Evolutionary conservation across 164 flowering plant genomes (phyloP).

Genomic region (Vitis labrusca): DNA sequence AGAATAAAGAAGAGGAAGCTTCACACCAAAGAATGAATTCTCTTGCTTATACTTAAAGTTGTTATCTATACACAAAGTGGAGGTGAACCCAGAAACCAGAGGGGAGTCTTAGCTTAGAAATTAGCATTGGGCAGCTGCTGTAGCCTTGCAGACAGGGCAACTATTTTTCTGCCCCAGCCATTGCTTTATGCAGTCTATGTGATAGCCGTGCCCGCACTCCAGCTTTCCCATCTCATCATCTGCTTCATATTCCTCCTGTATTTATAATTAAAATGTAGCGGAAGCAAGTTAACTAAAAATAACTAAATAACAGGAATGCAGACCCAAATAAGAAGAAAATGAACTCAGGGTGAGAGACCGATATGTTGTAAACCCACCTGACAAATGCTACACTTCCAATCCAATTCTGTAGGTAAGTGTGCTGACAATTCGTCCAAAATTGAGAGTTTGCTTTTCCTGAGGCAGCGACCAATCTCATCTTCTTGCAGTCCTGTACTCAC

Average conservation of each 20-base stretch:
- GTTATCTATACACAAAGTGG: constrained; percentile 24
- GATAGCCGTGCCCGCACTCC: constrained; percentile 46
- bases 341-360: no score
- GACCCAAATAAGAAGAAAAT: neutral
- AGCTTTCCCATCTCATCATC: constrained; percentile 44
- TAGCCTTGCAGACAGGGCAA: constrained; percentile 49
- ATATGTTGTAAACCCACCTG: constrained; percentile 25
- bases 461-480: constrained; percentile 34
- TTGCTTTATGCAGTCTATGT: constrained; percentile 41
- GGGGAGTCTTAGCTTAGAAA: no score
- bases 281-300: neutral
- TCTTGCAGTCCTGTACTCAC: constrained; percentile 47
- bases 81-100: neutral
- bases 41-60: constrained; percentile 8
- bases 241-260: constrained; percentile 47
- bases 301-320: neutral
- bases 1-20: constrained; percentile 5
- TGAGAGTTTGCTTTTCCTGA: constrained; percentile 27
- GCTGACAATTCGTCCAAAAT: constrained; percentile 8
- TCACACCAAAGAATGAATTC: constrained; percentile 25
- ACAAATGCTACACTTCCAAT: constrained; percentile 50
- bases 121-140: constrained; percentile 22
- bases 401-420: constrained; percentile 12
- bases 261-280: neutral
- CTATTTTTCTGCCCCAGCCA: constrained; percentile 45